phyloP scores from a whole-genome alignment of 768 basidiomycete genomes.

The Mycena polygramma region DNA sequence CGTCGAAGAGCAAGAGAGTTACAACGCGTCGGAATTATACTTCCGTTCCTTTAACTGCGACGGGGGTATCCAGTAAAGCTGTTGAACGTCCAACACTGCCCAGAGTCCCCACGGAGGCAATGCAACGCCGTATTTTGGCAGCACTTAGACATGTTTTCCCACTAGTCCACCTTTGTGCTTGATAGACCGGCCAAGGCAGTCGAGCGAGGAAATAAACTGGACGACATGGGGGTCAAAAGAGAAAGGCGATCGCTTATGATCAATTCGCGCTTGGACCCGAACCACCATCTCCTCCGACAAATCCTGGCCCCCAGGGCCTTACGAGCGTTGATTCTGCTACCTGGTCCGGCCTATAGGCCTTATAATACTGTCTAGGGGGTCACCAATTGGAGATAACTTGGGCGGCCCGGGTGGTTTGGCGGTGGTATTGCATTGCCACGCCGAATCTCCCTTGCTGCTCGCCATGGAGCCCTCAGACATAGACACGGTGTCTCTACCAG shows the following conservation, averaged over 20 bases:
- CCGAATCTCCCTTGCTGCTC: conserved; percentile 12
- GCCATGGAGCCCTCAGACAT: conserved; percentile 48
- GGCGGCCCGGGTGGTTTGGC: too few relatives aligned
- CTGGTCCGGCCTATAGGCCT: neutral
- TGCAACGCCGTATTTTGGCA: neutral
- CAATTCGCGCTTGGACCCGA: conserved; percentile 7
- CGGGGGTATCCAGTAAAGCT: neutral
- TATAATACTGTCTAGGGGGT: conserved; percentile 17
- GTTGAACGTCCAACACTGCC: neutral
- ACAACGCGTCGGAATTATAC: neutral
- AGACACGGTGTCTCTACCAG: conserved; percentile 68
- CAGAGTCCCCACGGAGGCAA: neutral
- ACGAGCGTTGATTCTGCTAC: neutral
- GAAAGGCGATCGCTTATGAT: conserved; percentile 3
- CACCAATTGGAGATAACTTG: conserved; percentile 25
- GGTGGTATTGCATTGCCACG: conserved; percentile 28
- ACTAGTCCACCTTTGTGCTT: too few relatives aligned
- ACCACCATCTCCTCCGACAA: conserved; percentile 5
- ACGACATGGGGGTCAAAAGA: neutral
- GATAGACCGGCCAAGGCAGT: neutral
- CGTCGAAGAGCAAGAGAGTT: too few relatives aligned
- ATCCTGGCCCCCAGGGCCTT: neutral
- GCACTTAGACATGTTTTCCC: neutral
- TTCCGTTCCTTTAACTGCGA: neutral
- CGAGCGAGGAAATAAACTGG: neutral